Percentiles rank a stretch among this genome's conserved stretches.
phyloP scores from a whole-genome alignment of 805 yeast genomes.

The Monosporozyma siamensis region DNA sequence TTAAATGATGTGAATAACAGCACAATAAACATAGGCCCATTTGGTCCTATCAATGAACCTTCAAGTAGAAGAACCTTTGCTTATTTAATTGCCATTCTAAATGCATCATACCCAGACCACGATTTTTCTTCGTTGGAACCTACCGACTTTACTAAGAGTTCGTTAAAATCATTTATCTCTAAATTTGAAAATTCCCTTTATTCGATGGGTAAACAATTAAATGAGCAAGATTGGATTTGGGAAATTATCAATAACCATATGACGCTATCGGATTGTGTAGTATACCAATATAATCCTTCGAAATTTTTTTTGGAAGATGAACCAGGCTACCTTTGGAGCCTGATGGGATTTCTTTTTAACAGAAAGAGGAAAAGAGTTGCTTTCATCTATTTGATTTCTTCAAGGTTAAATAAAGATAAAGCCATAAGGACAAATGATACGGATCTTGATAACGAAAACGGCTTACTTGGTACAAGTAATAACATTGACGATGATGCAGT shows the following conservation, averaged over 20 bases:
- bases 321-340: slow-evolving; percentile 35
- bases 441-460: not conserved
- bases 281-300: slow-evolving; percentile 48
- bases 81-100: slow-evolving; percentile 78
- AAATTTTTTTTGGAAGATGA: slow-evolving; percentile 32
- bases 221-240: slow-evolving; percentile 64
- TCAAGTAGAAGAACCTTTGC: slow-evolving; percentile 86
- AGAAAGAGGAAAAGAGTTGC: slow-evolving; percentile 88
- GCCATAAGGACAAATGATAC: not conserved
- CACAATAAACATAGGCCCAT: slow-evolving; percentile 47
- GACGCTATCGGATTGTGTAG: slow-evolving; percentile 47
- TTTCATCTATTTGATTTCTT: slow-evolving; percentile 62
- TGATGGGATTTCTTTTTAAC: slow-evolving; percentile 87
- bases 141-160: slow-evolving; percentile 50
- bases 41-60: slow-evolving; percentile 84
- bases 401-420: slow-evolving; percentile 30
- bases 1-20: slow-evolving; percentile 19
- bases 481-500: not conserved
- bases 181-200: slow-evolving; percentile 71
- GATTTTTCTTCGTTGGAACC: slow-evolving; percentile 88
- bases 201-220: slow-evolving; percentile 47
- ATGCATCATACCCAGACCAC: slow-evolving; percentile 92
- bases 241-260: slow-evolving; percentile 76
- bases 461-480: slow-evolving; percentile 29
- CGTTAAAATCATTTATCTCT: slow-evolving; percentile 41